Percentiles rank a stretch among this genome's conserved stretches.
phyloP scores from a whole-genome alignment of 768 basidiomycete species.

The Amanita rubescens region DNA sequence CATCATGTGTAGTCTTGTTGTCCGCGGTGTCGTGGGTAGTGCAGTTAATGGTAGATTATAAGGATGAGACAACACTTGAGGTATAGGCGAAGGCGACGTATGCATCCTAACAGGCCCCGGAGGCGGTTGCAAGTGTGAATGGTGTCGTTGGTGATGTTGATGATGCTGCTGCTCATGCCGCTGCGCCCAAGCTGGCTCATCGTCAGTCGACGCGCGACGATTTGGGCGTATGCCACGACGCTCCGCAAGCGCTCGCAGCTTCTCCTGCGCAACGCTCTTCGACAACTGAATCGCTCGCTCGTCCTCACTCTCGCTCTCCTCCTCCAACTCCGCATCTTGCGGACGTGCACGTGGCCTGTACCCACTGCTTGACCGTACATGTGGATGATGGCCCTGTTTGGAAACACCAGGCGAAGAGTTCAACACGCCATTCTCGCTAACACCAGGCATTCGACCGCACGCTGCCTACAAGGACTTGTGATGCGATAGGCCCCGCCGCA shows the following conservation, averaged over 20 bases:
- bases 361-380: slow-evolving; percentile 19
- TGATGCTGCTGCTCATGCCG: neutral
- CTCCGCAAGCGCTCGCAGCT: slow-evolving; percentile 48
- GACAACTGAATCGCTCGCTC: slow-evolving; percentile 45
- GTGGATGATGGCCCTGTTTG: neutral
- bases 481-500: slow-evolving; percentile 52
- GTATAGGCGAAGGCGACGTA: slow-evolving; percentile 41
- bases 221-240: slow-evolving; percentile 30
- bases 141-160: slow-evolving; percentile 7
- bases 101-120: slow-evolving; percentile 8
- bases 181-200: slow-evolving; percentile 4
- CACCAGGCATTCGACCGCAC: slow-evolving; percentile 3
- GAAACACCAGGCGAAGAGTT: neutral
- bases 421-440: neutral
- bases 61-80: slow-evolving; percentile 43
- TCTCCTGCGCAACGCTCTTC: slow-evolving; percentile 63
- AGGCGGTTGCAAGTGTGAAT: slow-evolving; percentile 9
- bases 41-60: slow-evolving; percentile 66
- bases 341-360: slow-evolving; percentile 65
- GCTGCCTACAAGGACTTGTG: slow-evolving; percentile 19
- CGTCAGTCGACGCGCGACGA: slow-evolving; percentile 10
- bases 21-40: slow-evolving; percentile 74
- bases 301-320: slow-evolving; percentile 51
- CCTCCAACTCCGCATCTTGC: slow-evolving; percentile 58
- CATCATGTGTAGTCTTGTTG: slow-evolving; percentile 80